Base-by-base conservation (phyloP, 1,284 basidiomycete species). In the Porogramme epimiltina region DNA sequence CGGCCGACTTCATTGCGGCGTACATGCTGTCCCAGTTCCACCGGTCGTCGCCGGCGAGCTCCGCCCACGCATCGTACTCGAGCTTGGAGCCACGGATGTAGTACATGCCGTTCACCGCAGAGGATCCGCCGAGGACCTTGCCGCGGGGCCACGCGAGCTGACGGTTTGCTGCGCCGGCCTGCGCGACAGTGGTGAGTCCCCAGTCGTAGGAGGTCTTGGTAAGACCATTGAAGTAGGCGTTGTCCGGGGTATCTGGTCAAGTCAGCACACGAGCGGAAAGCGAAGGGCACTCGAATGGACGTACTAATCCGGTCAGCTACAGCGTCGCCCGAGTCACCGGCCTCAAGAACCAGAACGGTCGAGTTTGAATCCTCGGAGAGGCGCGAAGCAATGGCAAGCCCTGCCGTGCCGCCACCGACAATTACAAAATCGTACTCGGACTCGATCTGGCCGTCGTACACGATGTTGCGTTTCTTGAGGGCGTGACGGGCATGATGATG, bases 321-420 rank as follows among this genome's bases (percentile, higher is more conserved):
- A 2, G 75, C 75, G 42, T 77, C 72, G 1, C 86, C 87, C 25
- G 81, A 76, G 37, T 76, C 75, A 16, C 89, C 88, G 4, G 87
- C 87, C 66, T 91, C 88, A 48, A 91, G 75, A 37, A 89, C 85
- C 28, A 87, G 77, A 9, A 92, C 85, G 1, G 84, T 85, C n/a
- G 73, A 75, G 59, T 80, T 81, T 0, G 75, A 66, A 72, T 88
- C 82, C 56, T 88, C 89, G 0, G 85, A 79, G 16, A 93, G 75
- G 24, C 89, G 79, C 13, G 80, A 72, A 0, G 89, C 91, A 23
- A 93, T 66, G 6, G 85, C 84, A 19, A 92, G 77, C 25, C 90
- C 91, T 4, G 86, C 87, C 3, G 85, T 78, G 38, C 89, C 89
- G 28, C 89, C 89, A 28, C 83, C 82, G 23, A 73, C 74, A 55